Conservation (phyloP, 2,329 filamentous ascomycete genomes). For the Ilyonectria mors-panacis region DNA sequence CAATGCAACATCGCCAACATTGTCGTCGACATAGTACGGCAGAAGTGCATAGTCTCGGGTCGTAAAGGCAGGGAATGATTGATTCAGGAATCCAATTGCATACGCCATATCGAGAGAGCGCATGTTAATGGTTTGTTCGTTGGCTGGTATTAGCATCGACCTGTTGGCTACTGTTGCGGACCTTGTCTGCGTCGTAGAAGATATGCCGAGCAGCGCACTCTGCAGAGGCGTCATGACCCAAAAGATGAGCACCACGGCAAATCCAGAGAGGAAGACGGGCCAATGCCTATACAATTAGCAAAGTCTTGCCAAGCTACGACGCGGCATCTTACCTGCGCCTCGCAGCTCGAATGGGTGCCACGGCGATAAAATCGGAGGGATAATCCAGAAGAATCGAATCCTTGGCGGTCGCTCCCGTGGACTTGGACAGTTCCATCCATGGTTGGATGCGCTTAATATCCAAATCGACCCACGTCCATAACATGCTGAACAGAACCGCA, state of each 20-base stretch:
- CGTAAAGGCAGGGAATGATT: slow-evolving; percentile 13
- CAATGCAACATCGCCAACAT: neutral
- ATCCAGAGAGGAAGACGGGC: slow-evolving; percentile 20
- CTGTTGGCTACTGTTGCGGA: neutral
- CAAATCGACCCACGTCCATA: slow-evolving; percentile 21
- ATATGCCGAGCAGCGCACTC: slow-evolving; percentile 4
- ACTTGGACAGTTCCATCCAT: slow-evolving; percentile 16
- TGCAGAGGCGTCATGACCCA: slow-evolving; percentile 19
- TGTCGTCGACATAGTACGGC: slow-evolving; percentile 7
- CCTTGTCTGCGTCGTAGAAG: neutral
- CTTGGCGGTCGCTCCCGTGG: neutral
- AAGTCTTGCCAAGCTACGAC: too few relatives aligned
- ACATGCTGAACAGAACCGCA: slow-evolving; percentile 14
- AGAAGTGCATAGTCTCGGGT: slow-evolving; percentile 15
- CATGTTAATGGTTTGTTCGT: neutral
- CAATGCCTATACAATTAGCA: slow-evolving; percentile 9
- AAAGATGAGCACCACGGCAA: slow-evolving; percentile 13
- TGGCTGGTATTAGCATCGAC: neutral
- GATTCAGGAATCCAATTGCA: neutral
- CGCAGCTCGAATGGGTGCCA: slow-evolving; percentile 12
- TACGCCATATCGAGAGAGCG: slow-evolving; percentile 1
- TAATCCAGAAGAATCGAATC: slow-evolving; percentile 18
- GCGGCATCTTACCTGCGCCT: neutral
- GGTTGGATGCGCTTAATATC: slow-evolving; percentile 22
- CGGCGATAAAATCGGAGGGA: slow-evolving; percentile 14